These are phyloP conservation scores for Termitomyces sp. DNA, from an alignment of 768 basidiomycete genomes.

Conservation along the genomic window DNA sequence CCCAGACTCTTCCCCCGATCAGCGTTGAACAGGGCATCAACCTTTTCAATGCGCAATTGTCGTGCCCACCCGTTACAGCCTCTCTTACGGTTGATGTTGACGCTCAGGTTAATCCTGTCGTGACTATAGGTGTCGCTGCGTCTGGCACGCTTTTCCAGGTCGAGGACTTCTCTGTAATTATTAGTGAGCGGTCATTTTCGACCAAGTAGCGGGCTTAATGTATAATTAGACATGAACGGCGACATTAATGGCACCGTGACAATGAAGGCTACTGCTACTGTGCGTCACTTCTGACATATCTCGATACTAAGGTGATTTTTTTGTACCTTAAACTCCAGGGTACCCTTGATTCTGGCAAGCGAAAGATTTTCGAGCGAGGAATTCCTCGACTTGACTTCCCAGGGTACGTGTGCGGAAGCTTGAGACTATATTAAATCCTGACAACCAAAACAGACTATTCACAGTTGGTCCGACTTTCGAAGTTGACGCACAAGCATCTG, in stretches of 20 bases:
- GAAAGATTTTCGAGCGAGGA: constrained; percentile 32
- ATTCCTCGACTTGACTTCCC: constrained; percentile 48
- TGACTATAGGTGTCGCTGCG: constrained; percentile 20
- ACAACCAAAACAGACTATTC: constrained; percentile 28
- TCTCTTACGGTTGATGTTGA: constrained; percentile 13
- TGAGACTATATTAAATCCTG: neutral
- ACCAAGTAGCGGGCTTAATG: neutral
- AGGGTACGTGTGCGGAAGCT: constrained; percentile 25
- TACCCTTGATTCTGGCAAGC: constrained; percentile 34
- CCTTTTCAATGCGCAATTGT: constrained; percentile 20
- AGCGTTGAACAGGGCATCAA: constrained; percentile 24
- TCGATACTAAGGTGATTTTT: too few species aligned
- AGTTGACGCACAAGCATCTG: constrained; percentile 31
- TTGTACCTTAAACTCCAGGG: constrained; percentile 17
- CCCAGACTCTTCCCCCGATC: constrained; percentile 23
- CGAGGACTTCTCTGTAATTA: constrained; percentile 25
- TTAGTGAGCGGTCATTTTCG: constrained; percentile 19
- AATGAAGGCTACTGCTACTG: constrained; percentile 31
- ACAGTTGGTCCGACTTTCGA: constrained; percentile 42
- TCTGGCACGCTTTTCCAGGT: constrained; percentile 21
- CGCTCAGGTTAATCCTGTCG: constrained; percentile 21
- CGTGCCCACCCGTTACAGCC: constrained; percentile 17
- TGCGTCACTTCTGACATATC: constrained; percentile 3
- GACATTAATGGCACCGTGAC: constrained; percentile 31
- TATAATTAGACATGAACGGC: constrained; percentile 25